Base-by-base conservation (phyloP, 345 rosid genomes). In the Anastatica hierochuntica region DNA sequence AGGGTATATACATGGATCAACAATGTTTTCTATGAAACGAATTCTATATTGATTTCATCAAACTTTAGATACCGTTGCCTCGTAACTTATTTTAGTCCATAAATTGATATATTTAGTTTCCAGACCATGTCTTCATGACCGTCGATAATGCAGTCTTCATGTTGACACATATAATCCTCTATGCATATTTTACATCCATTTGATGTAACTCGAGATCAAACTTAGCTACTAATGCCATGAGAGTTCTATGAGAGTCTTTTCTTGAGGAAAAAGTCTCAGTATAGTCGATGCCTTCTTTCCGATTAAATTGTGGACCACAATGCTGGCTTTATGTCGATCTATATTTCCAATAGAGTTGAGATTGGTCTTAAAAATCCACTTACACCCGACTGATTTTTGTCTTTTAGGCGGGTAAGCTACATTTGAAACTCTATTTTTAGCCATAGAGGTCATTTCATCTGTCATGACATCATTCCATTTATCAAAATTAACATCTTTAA, bases 91-190 rank as follows among this genome's bases (percentile, higher is more conserved):
- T 58, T 35, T 7, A 45, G 26, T 36, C 43, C 43, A 21, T 49
- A 40, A n/a, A 59, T 37, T 38, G 31, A 26, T 59, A 38, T 59
- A 11, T 48, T 39, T 6, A 59, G 11, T 30, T 44, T 59, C 6
- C 8, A 48, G 14, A 48, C 48, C 48, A 49, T 19, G 14, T 47
- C 19, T 37, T 47, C 37, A 7, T n/a, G 1, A 13, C 19, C 46
- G 46, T 45, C 14, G 4, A 16, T 47, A 17, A 48, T 49, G 55
- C 47, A 48, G 21, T 38, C 14, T 48, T 59, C 9, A 21, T 6
- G 40, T 38, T 56, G 48, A 9, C 20, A 0, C 15, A 38, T 48
- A 38, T 38, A 38, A 3, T 37, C 3, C 23, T 17, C 8, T 18
- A 37, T 59, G 21, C n/a, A 48, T n/a, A n/a, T n/a, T n/a, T n/a